These are phyloP conservation scores for Telfairia occidentalis DNA, from an alignment of 331 rosid species.

Conservation along the genomic window DNA sequence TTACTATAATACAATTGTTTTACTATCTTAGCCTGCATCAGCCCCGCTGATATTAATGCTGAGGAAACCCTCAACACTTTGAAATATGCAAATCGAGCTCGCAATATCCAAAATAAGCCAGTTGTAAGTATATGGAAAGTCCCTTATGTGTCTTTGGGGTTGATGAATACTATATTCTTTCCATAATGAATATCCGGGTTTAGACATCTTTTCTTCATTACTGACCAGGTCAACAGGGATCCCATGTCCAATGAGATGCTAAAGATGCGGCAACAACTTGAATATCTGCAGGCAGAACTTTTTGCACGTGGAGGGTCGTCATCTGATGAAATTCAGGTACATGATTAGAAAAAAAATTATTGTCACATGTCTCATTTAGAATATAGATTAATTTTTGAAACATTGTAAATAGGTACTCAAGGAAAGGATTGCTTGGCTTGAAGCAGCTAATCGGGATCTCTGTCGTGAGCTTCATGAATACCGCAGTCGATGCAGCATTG, in stretches of 20 bases:
- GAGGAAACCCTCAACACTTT: conserved; percentile 99
- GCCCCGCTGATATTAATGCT: conserved; percentile 98
- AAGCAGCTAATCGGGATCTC: conserved; percentile 96
- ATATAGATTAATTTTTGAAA: neutral
- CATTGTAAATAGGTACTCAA: conserved; percentile 57
- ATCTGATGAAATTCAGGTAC: conserved; percentile 89
- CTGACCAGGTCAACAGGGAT: conserved; percentile 77
- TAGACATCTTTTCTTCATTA: conserved; percentile 16
- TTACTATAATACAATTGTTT: conserved; percentile 13
- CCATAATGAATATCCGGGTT: conserved; percentile 6
- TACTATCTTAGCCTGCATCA: conserved; percentile 75
- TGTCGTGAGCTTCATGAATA: conserved; percentile 88
- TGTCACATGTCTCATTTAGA: neutral
- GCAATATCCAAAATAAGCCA: conserved; percentile 94
- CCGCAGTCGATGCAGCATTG: conserved; percentile 62
- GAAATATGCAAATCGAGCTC: conserved; percentile 98
- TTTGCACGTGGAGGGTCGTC: conserved; percentile 86
- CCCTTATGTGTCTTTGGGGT: neutral
- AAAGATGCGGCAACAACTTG: conserved; percentile 96
- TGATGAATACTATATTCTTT: conserved; percentile 10
- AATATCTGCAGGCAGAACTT: conserved; percentile 93
- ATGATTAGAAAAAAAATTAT: conserved; percentile 12
- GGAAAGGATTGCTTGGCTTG: conserved; percentile 96
- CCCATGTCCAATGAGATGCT: conserved; percentile 96
- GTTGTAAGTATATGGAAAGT: conserved; percentile 49